phyloP scores from a whole-genome alignment of 1,139 yeast genomes.

The Kazachstania sp. region DNA sequence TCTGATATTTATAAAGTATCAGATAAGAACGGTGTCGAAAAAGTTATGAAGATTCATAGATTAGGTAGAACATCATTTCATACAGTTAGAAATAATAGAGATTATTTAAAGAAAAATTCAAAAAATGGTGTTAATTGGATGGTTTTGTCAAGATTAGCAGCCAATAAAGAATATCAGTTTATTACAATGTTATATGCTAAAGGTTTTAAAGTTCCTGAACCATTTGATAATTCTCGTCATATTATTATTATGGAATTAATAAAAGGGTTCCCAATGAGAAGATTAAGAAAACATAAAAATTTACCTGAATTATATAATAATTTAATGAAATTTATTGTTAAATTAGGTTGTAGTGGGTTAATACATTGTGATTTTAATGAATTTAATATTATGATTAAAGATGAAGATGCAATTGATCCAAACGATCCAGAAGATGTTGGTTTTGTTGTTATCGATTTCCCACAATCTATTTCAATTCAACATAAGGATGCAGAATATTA shows the following conservation, averaged over 20 bases:
- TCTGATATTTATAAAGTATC: conserved; percentile 89
- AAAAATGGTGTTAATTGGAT: conserved; percentile 70
- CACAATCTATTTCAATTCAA: conserved; percentile 91
- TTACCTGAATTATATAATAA: conserved; percentile 69
- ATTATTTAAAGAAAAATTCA: conserved; percentile 60
- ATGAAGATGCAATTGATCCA: conserved; percentile 49
- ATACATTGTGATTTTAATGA: conserved; percentile 98
- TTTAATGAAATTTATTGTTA: conserved; percentile 77
- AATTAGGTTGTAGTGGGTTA: conserved; percentile 76
- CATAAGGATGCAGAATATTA: conserved; percentile 82
- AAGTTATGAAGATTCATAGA: conserved; percentile 82
- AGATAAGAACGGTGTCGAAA: conserved; percentile 53
- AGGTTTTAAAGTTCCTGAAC: conserved; percentile 81
- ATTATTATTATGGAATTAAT: conserved; percentile 88
- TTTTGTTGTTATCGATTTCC: conserved; percentile 91
- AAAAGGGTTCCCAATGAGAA: conserved; percentile 84
- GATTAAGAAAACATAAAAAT: conserved; percentile 56
- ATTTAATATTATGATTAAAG: conserved; percentile 82
- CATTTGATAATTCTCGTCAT: conserved; percentile 85
- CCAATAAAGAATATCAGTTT: conserved; percentile 83
- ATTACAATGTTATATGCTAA: conserved; percentile 66
- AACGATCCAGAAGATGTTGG: conserved; percentile 50
- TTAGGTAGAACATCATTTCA: conserved; percentile 89
- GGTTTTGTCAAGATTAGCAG: conserved; percentile 83
- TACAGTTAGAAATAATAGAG: conserved; percentile 88